A percentile compares a stretch with the other conserved stretches of the same genome.
phyloP scores from a whole-genome alignment of 768 basidiomycete genomes.

The Clitopilus hobsonii region DNA sequence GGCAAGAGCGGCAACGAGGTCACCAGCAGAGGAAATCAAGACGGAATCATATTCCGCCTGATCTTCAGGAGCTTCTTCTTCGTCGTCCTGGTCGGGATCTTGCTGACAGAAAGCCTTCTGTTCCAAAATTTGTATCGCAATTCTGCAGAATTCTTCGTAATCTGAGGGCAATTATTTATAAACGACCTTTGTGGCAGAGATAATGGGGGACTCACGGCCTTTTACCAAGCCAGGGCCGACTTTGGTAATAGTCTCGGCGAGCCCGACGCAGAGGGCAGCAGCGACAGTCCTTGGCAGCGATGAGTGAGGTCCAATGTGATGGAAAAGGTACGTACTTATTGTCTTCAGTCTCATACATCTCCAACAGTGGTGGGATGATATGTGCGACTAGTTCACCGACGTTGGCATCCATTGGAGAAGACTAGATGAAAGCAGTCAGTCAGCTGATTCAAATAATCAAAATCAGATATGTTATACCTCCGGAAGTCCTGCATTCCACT shows the following conservation, averaged over 20 bases:
- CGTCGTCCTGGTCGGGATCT: constrained; percentile 90
- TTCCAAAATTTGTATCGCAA: constrained; percentile 82
- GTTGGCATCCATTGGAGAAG: constrained; percentile 50
- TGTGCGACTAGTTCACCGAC: constrained; percentile 80
- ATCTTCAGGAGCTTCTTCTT: constrained; percentile 80
- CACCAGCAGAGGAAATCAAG: constrained; percentile 88
- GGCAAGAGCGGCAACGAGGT: constrained; percentile 88
- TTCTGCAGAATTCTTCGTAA: constrained; percentile 72
- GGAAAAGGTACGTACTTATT: constrained; percentile 73
- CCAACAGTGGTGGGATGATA: constrained; percentile 68
- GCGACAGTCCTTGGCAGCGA: constrained; percentile 67
- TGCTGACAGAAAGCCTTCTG: constrained; percentile 96
- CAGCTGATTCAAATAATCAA: neutral
- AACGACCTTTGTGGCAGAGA: constrained; percentile 5
- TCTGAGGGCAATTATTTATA: constrained; percentile 31
- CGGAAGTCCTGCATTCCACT: constrained; percentile 75
- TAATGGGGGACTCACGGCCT: constrained; percentile 47
- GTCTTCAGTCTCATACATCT: constrained; percentile 92
- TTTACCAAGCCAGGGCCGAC: constrained; percentile 86
- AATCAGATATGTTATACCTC: constrained; percentile 31
- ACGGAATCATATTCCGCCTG: constrained; percentile 97
- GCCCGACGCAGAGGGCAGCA: constrained; percentile 78
- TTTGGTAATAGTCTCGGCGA: constrained; percentile 89
- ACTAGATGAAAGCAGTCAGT: constrained; percentile 21
- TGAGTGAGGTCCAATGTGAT: constrained; percentile 9